A percentile compares a stretch with the other conserved stretches of the same genome.
phyloP scores from a whole-genome alignment of 441 rosid genomes.

The Capsella rubella region DNA sequence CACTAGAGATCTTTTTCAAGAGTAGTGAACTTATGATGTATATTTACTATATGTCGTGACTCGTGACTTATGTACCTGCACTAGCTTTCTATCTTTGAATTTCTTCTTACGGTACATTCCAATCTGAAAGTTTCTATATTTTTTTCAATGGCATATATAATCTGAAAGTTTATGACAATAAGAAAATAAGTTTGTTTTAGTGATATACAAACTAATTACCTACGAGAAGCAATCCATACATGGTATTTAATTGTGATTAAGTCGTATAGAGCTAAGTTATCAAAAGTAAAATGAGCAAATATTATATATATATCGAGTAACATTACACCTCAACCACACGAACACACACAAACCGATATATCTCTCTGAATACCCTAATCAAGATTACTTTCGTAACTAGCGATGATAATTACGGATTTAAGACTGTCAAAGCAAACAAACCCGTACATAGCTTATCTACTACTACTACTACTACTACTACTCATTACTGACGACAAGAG shows the following conservation, averaged over 20 bases:
- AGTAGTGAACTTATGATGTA: neutral
- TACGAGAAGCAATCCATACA: too few relatives aligned
- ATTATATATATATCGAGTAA: conserved; percentile 31
- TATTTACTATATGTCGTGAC: neutral
- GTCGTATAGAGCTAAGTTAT: neutral
- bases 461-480: conserved; percentile 13
- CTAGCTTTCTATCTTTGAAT: too few relatives aligned
- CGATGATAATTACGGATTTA: conserved; percentile 16
- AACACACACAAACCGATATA: conserved; percentile 35
- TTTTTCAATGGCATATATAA: neutral
- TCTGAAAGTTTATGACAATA: too few relatives aligned
- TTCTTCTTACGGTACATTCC: neutral
- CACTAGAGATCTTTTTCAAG: neutral
- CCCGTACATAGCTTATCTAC: conserved; percentile 18
- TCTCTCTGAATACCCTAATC: conserved; percentile 28
- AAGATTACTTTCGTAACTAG: conserved; percentile 20
- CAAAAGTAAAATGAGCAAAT: conserved; percentile 3
- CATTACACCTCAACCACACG: conserved; percentile 39
- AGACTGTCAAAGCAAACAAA: conserved; percentile 24
- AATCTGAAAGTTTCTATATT: conserved; percentile 7
- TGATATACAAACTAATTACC: too few relatives aligned
- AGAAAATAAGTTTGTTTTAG: too few relatives aligned
- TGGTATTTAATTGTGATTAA: neutral
- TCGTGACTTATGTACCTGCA: neutral
- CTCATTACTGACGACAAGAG: conserved; percentile 20